phyloP scores from a whole-genome alignment of 495 filamentous ascomycete species.

The Tuber microsphaerosporum region DNA sequence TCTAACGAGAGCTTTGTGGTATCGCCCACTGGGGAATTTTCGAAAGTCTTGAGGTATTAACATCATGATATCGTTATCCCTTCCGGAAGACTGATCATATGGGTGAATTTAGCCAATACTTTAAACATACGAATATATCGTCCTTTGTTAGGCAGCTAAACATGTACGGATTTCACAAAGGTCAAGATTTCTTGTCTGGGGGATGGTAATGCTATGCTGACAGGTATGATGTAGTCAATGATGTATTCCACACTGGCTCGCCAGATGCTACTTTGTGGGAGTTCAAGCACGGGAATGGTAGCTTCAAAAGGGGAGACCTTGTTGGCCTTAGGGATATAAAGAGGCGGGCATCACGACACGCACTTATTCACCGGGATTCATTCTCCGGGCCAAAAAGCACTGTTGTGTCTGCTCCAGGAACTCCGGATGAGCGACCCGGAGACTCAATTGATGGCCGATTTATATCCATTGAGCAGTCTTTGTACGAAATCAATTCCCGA shows the following conservation, averaged over 20 bases:
- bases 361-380: slow-evolving; percentile 89
- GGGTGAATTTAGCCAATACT: slow-evolving; percentile 63
- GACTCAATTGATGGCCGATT: slow-evolving; percentile 71
- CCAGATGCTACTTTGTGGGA: slow-evolving; percentile 96
- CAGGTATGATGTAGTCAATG: slow-evolving; percentile 61
- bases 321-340: slow-evolving; percentile 92
- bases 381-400: slow-evolving; percentile 67
- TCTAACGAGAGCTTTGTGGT: slow-evolving; percentile 97
- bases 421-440: slow-evolving; percentile 62
- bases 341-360: slow-evolving; percentile 88
- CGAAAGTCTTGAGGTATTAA: slow-evolving; percentile 86
- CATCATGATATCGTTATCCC: slow-evolving; percentile 18
- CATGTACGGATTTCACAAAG: slow-evolving; percentile 99
- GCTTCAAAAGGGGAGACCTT: slow-evolving; percentile 90
- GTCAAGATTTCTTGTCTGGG: slow-evolving; percentile 47
- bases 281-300: slow-evolving; percentile 97
- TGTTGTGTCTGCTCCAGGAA: slow-evolving; percentile 67
- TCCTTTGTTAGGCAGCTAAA: slow-evolving; percentile 97
- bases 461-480: slow-evolving; percentile 65
- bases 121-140: slow-evolving; percentile 98
- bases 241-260: slow-evolving; percentile 95
- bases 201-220: slow-evolving; percentile 12
- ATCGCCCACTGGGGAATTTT: slow-evolving; percentile 94
- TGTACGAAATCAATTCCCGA: slow-evolving; percentile 72
- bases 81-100: slow-evolving; percentile 30